These are phyloP conservation scores for Beauveria australis DNA, from an alignment of 2,329 filamentous ascomycete genomes.

Conservation along the genomic window DNA sequence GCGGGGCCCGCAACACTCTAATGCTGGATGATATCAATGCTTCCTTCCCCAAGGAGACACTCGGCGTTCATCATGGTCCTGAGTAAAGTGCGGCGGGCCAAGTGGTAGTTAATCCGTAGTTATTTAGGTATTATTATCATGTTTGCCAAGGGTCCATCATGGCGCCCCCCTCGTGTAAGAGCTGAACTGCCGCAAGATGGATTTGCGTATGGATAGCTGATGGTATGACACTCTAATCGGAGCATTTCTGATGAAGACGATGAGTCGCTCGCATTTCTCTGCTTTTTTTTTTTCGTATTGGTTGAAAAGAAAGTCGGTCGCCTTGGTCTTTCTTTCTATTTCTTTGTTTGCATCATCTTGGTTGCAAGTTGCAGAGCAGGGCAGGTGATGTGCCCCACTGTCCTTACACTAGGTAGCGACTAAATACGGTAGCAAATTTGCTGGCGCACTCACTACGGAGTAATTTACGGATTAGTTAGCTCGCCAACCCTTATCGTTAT, in stretches of 20 bases:
- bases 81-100: constrained; percentile 4
- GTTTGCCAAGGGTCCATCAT: constrained; percentile 1
- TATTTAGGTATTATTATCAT: constrained; percentile 1
- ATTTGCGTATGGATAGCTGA: neutral
- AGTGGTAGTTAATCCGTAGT: neutral
- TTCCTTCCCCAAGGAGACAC: neutral
- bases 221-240: too few relatives aligned
- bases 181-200: neutral
- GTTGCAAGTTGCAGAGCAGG: neutral
- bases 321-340: too few relatives aligned
- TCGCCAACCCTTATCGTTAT: constrained; percentile 4
- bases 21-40: neutral
- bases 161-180: neutral
- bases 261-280: too few relatives aligned
- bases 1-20: neutral
- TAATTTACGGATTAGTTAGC: neutral
- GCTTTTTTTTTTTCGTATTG: too few relatives aligned
- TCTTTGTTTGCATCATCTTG: too few relatives aligned
- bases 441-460: neutral
- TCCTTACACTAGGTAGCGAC: neutral
- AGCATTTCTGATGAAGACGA: too few relatives aligned
- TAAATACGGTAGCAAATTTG: too few relatives aligned
- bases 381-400: neutral
- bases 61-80: constrained; percentile 1
- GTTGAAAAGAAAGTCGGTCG: too few relatives aligned